Evolutionary conservation across 73 alveolate genomes (phyloP).

Genomic region (Paramecium tetraurelia): DNA sequence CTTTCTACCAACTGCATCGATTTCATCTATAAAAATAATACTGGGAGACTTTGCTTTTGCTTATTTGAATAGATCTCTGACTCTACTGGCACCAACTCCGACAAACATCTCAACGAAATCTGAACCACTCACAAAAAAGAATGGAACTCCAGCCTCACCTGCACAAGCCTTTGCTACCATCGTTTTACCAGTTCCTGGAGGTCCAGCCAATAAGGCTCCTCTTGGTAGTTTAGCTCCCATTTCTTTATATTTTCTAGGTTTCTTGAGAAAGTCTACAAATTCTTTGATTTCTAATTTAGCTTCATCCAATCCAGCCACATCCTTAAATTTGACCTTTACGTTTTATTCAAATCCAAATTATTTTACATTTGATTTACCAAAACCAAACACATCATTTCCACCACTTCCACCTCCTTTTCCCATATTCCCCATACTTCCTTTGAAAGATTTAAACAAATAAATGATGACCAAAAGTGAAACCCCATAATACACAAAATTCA

Average conservation of each 20-base stretch:
- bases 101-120: slow-evolving; percentile 93
- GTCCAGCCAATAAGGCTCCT: slow-evolving; percentile 93
- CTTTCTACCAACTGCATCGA: slow-evolving; percentile 87
- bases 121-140: slow-evolving; percentile 80
- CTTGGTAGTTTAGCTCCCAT: slow-evolving; percentile 94
- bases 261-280: slow-evolving; percentile 83
- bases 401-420: slow-evolving; percentile 63
- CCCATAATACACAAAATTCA: neutral
- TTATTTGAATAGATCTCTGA: slow-evolving; percentile 83
- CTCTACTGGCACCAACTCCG: slow-evolving; percentile 92
- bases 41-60: slow-evolving; percentile 81
- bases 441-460: slow-evolving; percentile 22
- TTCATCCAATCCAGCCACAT: slow-evolving; percentile 81
- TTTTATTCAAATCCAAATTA: slow-evolving; percentile 69
- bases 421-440: slow-evolving; percentile 38
- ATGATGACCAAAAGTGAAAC: neutral
- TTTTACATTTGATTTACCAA: slow-evolving; percentile 41
- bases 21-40: slow-evolving; percentile 91
- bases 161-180: slow-evolving; percentile 96
- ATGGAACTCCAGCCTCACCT: slow-evolving; percentile 95
- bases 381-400: slow-evolving; percentile 58
- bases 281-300: slow-evolving; percentile 83
- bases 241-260: slow-evolving; percentile 71
- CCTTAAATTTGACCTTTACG: slow-evolving; percentile 73
- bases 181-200: slow-evolving; percentile 96